Base-by-base conservation (phyloP, 257 asterid species). In the Solanum chmielewskii region DNA sequence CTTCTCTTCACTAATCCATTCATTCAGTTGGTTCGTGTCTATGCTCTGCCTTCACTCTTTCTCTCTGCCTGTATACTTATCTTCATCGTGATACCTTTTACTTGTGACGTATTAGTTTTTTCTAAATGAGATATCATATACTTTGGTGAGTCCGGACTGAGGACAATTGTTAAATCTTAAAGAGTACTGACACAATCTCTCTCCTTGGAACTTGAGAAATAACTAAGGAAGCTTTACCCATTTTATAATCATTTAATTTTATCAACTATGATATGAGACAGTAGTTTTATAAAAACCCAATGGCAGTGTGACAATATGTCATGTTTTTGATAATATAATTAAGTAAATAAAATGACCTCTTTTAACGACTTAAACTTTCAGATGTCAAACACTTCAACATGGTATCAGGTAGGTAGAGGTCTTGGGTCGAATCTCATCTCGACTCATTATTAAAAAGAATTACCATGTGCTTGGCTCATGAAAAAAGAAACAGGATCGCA, bases 1-100 rank as follows among this genome's bases (percentile, higher is more conserved):
- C 86, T 96, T 97, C 91, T 97, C 99, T 75, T 96, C 99, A 85
- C 97, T 97, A 85, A 93, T 97, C 91, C 98, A 97, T 92, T 96
- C 99, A 83, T 96, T 97, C 91, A 93, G 95, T 91, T 96, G 99
- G 99, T 97, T 92, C 85, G 93, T 77, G 47, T 81, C 86, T 89
- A 37, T 83, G 37, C 81, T 76, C 89, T 83, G 84, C 73, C 71
- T 87, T 81, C 85, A 42, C 20, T 31, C 71, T 75, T 85, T 82
- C 87, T 83, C 62, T 86, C 64, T 29, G 66, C 11, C 59, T 88
- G 70, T 81, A 44, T 56, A 75, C 35, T 60, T 86, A 80, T 16
- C 41, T 78, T 27, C 42, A 29, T 80, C 68, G n/a, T 80, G 85
- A 16, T 81, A 49, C 45, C 31, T 44, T 82, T 33, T 80, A 60